Percentiles rank a stretch among this genome's conserved stretches.
These are phyloP conservation scores for Pyrrhoderma noxium DNA, from an alignment of 1,284 basidiomycete genomes.

Conservation along the genomic window DNA sequence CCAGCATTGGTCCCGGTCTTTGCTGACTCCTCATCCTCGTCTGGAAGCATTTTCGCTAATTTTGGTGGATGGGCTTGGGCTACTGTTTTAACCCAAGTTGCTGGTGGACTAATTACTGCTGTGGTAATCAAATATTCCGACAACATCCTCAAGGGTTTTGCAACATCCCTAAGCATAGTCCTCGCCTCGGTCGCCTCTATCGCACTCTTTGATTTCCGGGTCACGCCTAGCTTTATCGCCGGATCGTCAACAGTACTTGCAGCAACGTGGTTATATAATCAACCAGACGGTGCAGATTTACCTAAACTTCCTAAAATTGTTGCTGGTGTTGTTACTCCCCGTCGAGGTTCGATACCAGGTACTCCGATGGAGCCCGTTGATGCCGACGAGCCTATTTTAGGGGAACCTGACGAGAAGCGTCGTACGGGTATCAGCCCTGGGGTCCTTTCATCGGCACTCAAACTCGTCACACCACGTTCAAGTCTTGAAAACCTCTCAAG, in stretches of 20 bases:
- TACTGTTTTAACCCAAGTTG: slow-evolving; percentile 83
- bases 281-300: slow-evolving; percentile 4
- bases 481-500: slow-evolving; percentile 16
- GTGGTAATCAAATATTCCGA: slow-evolving; percentile 85
- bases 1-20: slow-evolving; percentile 70
- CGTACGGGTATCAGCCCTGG: slow-evolving; percentile 6
- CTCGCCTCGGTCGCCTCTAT: slow-evolving; percentile 91
- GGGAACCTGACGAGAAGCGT: slow-evolving; percentile 8
- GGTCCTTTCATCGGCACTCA: slow-evolving; percentile 13
- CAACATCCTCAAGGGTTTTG: slow-evolving; percentile 93
- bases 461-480: slow-evolving; percentile 16
- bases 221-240: slow-evolving; percentile 81
- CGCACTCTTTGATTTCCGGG: slow-evolving; percentile 79
- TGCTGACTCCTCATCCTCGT: slow-evolving; percentile 34
- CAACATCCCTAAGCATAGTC: slow-evolving; percentile 89
- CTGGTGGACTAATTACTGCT: slow-evolving; percentile 90
- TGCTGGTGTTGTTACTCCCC: slow-evolving; percentile 12
- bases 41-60: slow-evolving; percentile 45
- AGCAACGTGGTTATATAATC: slow-evolving; percentile 78
- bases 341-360: slow-evolving; percentile 10
- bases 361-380: slow-evolving; percentile 13
- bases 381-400: slow-evolving; percentile 16
- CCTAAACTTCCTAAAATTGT: slow-evolving; percentile 15
- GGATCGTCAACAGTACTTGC: slow-evolving; percentile 80
- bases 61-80: slow-evolving; percentile 93